Evolutionary conservation across 768 basidiomycete species (phyloP).

Genomic region (Kwoniella mangroviensis): DNA sequence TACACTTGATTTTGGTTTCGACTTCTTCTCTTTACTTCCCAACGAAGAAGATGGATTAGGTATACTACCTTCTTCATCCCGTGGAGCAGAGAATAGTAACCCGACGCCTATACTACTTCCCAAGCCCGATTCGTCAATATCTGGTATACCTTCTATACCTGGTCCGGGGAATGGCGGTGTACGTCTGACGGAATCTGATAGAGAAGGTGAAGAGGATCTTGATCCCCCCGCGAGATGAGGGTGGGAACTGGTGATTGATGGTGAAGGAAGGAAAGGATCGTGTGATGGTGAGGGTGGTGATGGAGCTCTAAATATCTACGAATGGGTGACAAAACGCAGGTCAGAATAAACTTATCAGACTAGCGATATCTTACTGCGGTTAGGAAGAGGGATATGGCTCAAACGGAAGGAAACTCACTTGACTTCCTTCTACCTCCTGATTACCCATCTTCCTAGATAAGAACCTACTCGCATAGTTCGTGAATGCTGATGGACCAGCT

Average conservation of each 20-base stretch:
- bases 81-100: constrained; percentile 30
- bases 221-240: constrained; percentile 46
- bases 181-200: constrained; percentile 3
- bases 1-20: constrained; percentile 15
- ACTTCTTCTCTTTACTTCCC: constrained; percentile 21
- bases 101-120: constrained; percentile 37
- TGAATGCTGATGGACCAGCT: constrained; percentile 46
- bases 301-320: constrained; percentile 44
- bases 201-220: constrained; percentile 38
- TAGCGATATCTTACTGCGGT: neutral
- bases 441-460: constrained; percentile 33
- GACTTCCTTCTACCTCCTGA: constrained; percentile 34
- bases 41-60: constrained; percentile 2
- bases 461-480: constrained; percentile 47
- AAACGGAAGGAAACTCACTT: constrained; percentile 45
- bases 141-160: constrained; percentile 44
- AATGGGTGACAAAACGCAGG: neutral
- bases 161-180: constrained; percentile 50
- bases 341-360: neutral
- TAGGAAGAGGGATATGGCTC: too few species aligned
- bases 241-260: constrained; percentile 37
- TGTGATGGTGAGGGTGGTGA: constrained; percentile 43
- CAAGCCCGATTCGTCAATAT: constrained; percentile 32
- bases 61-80: constrained; percentile 1
- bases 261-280: constrained; percentile 49